A percentile compares a stretch with the other conserved stretches of the same genome.
Evolutionary conservation across 371 early-diverging fungal species (phyloP).

Genomic region (Rozella allomycis): DNA sequence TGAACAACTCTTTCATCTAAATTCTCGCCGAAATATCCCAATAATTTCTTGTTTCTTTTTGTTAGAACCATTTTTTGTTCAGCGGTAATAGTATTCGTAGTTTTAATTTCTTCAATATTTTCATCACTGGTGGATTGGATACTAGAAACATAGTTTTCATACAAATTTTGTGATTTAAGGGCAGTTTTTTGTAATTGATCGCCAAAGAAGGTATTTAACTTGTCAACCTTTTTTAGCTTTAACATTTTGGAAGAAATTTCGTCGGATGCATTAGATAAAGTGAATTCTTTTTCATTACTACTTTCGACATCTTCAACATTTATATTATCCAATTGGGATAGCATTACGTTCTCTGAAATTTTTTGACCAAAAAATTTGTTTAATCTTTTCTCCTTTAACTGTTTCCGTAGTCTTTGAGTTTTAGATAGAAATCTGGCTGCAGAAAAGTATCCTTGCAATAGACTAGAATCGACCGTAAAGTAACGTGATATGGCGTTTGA

Average conservation of each 20-base stretch:
- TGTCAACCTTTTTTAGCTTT: conserved; percentile 14
- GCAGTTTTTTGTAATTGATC: conserved; percentile 1
- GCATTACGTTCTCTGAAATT: conserved; percentile 8
- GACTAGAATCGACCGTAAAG: too few species aligned
- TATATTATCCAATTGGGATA: conserved; percentile 5
- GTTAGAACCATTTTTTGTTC: conserved; percentile 10
- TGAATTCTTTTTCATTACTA: not conserved
- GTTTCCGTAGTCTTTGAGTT: conserved; percentile 10
- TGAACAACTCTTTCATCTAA: conserved; percentile 10
- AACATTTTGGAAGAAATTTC: conserved; percentile 1
- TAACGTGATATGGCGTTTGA: too few species aligned
- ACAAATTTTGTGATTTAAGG: not conserved
- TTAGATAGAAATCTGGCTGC: too few species aligned
- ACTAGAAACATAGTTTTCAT: not conserved
- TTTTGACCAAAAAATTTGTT: conserved; percentile 22
- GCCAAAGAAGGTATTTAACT: conserved; percentile 19
- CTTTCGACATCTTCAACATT: not conserved
- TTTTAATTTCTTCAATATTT: conserved; percentile 2
- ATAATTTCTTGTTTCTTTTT: conserved; percentile 14
- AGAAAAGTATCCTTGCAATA: too few species aligned
- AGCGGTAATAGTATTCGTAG: conserved; percentile 12
- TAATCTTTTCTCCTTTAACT: conserved; percentile 19
- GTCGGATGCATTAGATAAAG: conserved; percentile 2
- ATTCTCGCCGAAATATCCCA: conserved; percentile 12
- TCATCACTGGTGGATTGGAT: not conserved